Base-by-base conservation (phyloP, 2,329 filamentous ascomycete species). In the Coniochaeta sp. region DNA sequence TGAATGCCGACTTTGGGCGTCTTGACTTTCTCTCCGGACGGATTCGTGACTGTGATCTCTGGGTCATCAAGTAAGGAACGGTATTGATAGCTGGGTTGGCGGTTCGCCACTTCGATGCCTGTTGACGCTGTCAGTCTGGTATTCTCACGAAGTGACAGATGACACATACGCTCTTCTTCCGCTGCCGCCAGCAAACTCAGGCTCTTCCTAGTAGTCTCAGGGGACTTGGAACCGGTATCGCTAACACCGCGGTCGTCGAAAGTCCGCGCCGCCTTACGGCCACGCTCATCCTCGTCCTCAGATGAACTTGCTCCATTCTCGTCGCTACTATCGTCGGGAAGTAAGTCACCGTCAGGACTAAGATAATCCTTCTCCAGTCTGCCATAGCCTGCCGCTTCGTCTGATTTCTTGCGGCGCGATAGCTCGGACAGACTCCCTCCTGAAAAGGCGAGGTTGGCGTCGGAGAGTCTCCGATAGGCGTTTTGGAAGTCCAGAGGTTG, bases 81-180 rank as follows among this genome's bases (percentile, higher is more conserved):
- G 64, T 88, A 87, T 61, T 83, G 79, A 64, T 87, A 79, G 26
- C 68, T 68, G 1, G 76, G 73, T 58, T 76, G 82, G 58, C 79
- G 76, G 3, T 79, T 75, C 24, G 81, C 74, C 65, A 88, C 77
- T 67, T 81, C 72, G 64, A 82, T 79, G 28, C 82, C 82, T 85
- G 62, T 24, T 43, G 24, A 33, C 50, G 54, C 40, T 34, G 59
- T 68, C 63, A 75, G 73, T 60, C 36, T 28, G 9, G 14, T 17
- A 14, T 16, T 31, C 17, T 31, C 14, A 26, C 22, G 47, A 17
- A 17, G 26, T 24, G 43, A 9, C 11, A 4, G 28, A 8, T 34
- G 31, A 52, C n/a, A 81, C 89, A 69, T 79, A 90, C 91, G 83
- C 71, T 93, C 90, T 79, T 91, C 88, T 70, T 93, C 88, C 0